Evolutionary conservation across 1,284 basidiomycete genomes (phyloP).

Genomic region (Golubevia pallescens): DNA sequence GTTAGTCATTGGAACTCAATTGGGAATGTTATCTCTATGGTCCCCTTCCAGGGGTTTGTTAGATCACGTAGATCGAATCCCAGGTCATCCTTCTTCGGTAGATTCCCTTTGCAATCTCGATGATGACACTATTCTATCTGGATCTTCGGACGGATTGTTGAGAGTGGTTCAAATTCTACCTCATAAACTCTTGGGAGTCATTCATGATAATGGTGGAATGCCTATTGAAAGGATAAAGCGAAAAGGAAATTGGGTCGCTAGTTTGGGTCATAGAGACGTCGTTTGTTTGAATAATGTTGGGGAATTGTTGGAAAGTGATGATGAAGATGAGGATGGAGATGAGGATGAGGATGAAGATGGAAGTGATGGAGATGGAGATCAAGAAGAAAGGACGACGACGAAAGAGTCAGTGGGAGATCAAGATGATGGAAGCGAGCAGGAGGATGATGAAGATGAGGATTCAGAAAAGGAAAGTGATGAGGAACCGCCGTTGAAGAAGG

Average conservation of each 20-base stretch:
- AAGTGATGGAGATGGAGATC: conserved; percentile 6
- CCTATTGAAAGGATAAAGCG: conserved; percentile 84
- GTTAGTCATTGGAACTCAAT: conserved; percentile 84
- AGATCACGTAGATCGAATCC: conserved; percentile 90
- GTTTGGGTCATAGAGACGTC: conserved; percentile 87
- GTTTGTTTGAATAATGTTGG: conserved; percentile 82
- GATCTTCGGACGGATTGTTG: conserved; percentile 89
- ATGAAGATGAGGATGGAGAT: conserved; percentile 20
- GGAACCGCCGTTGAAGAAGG: conserved; percentile 13
- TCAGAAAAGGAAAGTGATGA: conserved; percentile 14
- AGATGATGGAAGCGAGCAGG: conserved; percentile 46
- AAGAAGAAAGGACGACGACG: conserved; percentile 15
- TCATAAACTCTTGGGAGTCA: conserved; percentile 85
- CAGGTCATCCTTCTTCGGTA: conserved; percentile 76
- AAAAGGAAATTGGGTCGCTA: conserved; percentile 81
- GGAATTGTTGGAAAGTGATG: conserved; percentile 69
- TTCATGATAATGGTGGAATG: conserved; percentile 82
- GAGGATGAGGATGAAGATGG: conserved; percentile 23
- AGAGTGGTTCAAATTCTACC: conserved; percentile 88
- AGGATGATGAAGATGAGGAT: conserved; percentile 61
- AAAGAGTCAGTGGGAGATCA: conserved; percentile 57
- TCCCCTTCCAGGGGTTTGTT: conserved; percentile 83
- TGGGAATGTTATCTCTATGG: conserved; percentile 89
- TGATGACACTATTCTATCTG: conserved; percentile 76
- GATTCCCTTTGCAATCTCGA: conserved; percentile 74